phyloP scores from a whole-genome alignment of 2,329 filamentous ascomycete genomes.

The Diaporthe sp. region DNA sequence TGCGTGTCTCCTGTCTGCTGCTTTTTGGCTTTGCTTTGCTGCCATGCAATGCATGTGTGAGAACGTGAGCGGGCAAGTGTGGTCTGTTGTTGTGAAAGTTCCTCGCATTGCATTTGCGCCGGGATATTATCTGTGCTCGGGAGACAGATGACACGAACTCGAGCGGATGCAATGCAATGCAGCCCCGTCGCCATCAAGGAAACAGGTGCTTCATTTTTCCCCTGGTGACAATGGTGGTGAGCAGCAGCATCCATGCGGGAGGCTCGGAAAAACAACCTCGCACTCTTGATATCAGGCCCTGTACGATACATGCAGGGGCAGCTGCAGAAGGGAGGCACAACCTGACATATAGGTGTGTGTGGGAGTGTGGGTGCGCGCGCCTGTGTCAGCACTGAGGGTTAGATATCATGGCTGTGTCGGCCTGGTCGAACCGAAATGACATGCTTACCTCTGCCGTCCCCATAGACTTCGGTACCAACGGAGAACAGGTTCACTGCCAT shows the following conservation, averaged over 20 bases:
- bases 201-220: not conserved
- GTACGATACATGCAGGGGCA: slow-evolving; percentile 9
- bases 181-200: not conserved
- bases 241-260: not conserved
- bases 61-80: not conserved
- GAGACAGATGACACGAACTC: not conserved
- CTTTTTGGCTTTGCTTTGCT: not conserved
- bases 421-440: slow-evolving; percentile 7
- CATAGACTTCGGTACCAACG: not conserved
- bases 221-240: not conserved
- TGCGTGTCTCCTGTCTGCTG: not conserved
- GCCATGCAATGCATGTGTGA: not conserved
- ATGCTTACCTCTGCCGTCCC: slow-evolving; percentile 14
- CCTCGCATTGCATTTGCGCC: not conserved
- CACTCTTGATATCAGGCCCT: slow-evolving; percentile 7
- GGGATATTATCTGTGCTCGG: not conserved
- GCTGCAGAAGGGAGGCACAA: slow-evolving; percentile 5
- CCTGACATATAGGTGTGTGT: not conserved
- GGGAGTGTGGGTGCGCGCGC: not conserved
- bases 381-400: not conserved
- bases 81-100: not conserved
- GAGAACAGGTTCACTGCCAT: not conserved
- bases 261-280: slow-evolving; percentile 18
- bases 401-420: not conserved
- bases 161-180: slow-evolving; percentile 17